Evolutionary conservation across 768 basidiomycete species (phyloP), one percentile per base, ranked within the genome.

Genomic region (Hericium erinaceus): DNA sequence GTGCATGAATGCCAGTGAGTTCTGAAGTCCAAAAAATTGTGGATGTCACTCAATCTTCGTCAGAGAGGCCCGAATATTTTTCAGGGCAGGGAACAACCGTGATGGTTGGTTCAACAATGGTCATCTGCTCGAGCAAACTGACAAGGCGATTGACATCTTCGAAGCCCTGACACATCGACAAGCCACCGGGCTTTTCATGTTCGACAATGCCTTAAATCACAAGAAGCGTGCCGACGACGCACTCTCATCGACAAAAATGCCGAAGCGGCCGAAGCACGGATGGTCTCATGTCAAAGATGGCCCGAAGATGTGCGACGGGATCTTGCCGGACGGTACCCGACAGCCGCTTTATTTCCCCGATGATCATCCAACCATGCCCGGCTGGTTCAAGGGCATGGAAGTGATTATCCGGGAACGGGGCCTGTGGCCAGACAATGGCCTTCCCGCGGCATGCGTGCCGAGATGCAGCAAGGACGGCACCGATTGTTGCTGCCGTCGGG

Each of bases 131-230:
- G 10, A 26, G 5, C 66, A 72, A 37, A 67, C 66, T 15, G 61
- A 66, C 13, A 40, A 58, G 4, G 65, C 70, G 0, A 70, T 72
- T 18, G 64, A 74, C 41, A 66, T 74, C 46, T 68, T 74, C 55
- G 65, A 74, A 55, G 59, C 16, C 4, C 64, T 57, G 54, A 69
- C 59, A n/a, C 64, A 22, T 2, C 22, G 22, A 2, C 22, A 22
- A 22, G 22, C 22, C 22, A 22, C 22, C 22, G 22, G 22, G 62
- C 55, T 61, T 8, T 70, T 68, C 55, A 28, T 71, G 1, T 73
- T 67, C 44, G 68, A 71, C 52, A 71, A 71, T 57, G 68, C 68
- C 3, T 51, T 64, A 0, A 68, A 54, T 22, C 70, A 72, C 52
- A 55, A 24, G 9, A 68, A 68, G 39, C 62, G 64, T 4, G 62